Evolutionary conservation across 495 filamentous ascomycete genomes (phyloP), one percentile per base, ranked within the genome.

Genomic region (Podospora fimiseda): DNA sequence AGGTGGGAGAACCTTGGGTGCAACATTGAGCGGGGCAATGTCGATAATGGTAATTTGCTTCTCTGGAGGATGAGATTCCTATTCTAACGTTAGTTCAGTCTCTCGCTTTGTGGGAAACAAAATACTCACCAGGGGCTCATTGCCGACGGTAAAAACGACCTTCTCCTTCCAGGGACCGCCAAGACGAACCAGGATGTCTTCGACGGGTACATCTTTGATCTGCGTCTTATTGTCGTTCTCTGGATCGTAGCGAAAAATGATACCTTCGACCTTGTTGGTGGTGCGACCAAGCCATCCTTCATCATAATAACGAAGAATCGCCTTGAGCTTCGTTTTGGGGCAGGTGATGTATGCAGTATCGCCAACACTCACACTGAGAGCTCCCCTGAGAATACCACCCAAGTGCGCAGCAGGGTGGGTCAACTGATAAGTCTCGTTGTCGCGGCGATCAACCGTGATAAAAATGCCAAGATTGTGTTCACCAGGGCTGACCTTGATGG

Each of bases 381-480:
- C 71, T 51, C 93, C 93, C 57, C 90, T 80, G 37, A 98, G 67
- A 19, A 98, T 72, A 18, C 93, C 93, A 18, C 91, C 90, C 1
- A 98, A 79, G 62, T 94, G 88, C n/a, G 92, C 93, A 18, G 86
- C 82, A 4, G 93, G 93, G 70, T 98, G 93, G 9, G 88, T 97
- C 47, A 98, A 75, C 65, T 95, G 89, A 61, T 98, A 98, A 57
- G 89, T 84, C 67, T 98, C 93, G 65, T 92, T 79, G 58, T 87
- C 79, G 13, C 88, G 80, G 41, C 80, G 82, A 55, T 88, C 80
- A 16, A 97, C 72, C 11, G 84, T 92, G 65, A 98, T 84, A 67
- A 95, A 98, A 53, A 98, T 97, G 40, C 93, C 93, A 33, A 94
- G 74, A 62, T 98, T 98, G 70, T 96, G 89, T 57, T 88, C 83